phyloP scores from a whole-genome alignment of 1,284 basidiomycete genomes.

The Marasmius oreades region DNA sequence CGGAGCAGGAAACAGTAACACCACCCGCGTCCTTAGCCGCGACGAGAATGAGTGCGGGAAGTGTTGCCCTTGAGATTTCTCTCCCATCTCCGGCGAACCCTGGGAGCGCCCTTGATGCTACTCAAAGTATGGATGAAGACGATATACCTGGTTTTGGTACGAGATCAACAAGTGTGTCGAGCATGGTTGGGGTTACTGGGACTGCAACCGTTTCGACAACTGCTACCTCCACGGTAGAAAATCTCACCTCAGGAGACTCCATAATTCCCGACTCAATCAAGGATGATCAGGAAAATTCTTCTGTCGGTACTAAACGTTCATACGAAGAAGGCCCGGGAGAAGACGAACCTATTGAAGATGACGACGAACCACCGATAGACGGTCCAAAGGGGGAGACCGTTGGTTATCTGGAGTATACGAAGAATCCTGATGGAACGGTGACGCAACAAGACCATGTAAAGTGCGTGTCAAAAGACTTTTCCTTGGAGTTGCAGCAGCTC shows the following conservation, averaged over 20 bases:
- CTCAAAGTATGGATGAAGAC: slow-evolving; percentile 1
- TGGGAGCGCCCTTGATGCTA: too few relatives aligned
- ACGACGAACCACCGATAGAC: slow-evolving; percentile 30
- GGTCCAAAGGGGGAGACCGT: slow-evolving; percentile 18
- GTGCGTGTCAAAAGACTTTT: slow-evolving; percentile 43
- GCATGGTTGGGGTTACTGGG: background rate
- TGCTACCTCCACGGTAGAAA: background rate
- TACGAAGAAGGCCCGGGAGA: slow-evolving; percentile 57
- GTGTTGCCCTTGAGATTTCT: background rate
- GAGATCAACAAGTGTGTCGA: background rate
- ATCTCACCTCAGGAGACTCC: background rate
- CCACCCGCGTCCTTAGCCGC: background rate
- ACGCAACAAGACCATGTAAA: slow-evolving; percentile 93
- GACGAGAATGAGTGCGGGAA: slow-evolving; percentile 6
- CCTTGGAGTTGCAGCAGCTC: slow-evolving; percentile 6
- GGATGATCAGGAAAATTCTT: slow-evolving; percentile 8
- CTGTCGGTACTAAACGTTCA: slow-evolving; percentile 64
- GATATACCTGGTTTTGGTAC: slow-evolving; percentile 15
- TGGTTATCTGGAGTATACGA: slow-evolving; percentile 54
- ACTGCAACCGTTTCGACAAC: background rate
- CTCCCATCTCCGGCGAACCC: background rate
- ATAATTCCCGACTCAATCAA: background rate
- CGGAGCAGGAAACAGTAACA: slow-evolving; percentile 25
- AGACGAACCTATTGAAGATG: slow-evolving; percentile 41
- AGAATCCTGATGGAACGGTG: slow-evolving; percentile 84